Percentiles rank a stretch among this genome's conserved stretches.
These are phyloP conservation scores for Solanum verrucosum DNA, from an alignment of 257 asterid species.

Conservation along the genomic window DNA sequence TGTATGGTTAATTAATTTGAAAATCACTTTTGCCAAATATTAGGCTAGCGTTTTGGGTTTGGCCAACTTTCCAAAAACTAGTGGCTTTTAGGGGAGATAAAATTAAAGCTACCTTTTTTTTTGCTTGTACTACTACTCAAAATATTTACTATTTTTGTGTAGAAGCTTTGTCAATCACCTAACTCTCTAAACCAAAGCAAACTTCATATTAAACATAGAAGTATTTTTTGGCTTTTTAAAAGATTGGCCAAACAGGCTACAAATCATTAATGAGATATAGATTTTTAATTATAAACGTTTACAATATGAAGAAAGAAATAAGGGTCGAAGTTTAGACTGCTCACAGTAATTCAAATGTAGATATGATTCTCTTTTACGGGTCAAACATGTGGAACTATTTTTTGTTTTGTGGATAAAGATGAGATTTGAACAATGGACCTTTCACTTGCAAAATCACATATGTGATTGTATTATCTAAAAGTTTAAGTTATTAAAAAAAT, in stretches of 20 bases:
- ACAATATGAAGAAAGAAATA: no score
- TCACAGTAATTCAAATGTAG: no score
- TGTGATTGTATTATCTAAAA: no score
- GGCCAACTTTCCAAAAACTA: neutral
- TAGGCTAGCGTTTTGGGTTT: neutral
- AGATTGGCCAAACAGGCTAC: neutral
- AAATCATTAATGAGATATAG: neutral
- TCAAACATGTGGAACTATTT: neutral
- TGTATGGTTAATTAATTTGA: neutral
- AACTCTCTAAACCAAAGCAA: neutral
- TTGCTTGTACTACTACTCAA: neutral
- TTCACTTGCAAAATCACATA: neutral
- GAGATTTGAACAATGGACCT: neutral
- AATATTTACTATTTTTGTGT: neutral
- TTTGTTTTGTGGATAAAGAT: neutral
- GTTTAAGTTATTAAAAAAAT: no score
- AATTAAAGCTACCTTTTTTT: neutral
- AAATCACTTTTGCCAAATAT: neutral
- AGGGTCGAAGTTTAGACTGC: no score
- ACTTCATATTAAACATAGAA: neutral
- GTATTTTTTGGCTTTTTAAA: neutral
- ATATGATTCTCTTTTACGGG: neutral
- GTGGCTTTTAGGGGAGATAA: neutral
- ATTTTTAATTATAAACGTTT: neutral
- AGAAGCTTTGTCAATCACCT: neutral